These are phyloP conservation scores for Aspergillus thermomutatus DNA, from an alignment of 2,329 filamentous ascomycete genomes.

Conservation along the genomic window DNA sequence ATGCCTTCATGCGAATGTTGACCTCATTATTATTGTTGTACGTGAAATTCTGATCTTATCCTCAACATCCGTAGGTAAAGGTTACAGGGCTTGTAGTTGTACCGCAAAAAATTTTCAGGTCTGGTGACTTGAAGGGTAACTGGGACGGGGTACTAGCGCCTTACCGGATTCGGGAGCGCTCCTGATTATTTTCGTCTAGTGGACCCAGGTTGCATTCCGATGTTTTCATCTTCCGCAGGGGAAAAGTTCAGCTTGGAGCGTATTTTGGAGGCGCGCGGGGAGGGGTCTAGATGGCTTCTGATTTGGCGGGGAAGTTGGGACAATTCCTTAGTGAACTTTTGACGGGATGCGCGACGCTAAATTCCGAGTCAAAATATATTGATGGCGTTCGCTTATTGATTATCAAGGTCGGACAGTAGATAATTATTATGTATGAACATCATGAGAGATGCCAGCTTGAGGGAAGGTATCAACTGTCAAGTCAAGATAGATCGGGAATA, in stretches of 20 bases:
- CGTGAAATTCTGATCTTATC: background rate
- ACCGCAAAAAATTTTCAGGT: background rate
- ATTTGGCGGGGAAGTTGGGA: background rate
- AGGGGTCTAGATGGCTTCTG: background rate
- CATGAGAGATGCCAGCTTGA: background rate
- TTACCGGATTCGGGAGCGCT: slow-evolving; percentile 1
- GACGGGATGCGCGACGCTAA: background rate
- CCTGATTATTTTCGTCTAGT: slow-evolving; percentile 15
- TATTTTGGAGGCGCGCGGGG: background rate
- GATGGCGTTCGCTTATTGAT: no score
- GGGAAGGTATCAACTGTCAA: background rate
- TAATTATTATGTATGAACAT: no score
- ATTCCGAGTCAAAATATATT: background rate
- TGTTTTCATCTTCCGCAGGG: background rate
- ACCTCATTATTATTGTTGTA: background rate
- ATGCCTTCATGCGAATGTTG: background rate
- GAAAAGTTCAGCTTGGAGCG: background rate
- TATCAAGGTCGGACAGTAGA: no score
- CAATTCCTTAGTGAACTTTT: background rate
- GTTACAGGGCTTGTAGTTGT: background rate
- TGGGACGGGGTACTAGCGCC: background rate
- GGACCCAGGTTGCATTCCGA: slow-evolving; percentile 4
- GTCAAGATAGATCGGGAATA: background rate
- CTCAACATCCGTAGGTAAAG: background rate
- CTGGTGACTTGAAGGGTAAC: slow-evolving; percentile 1